Evolutionary conservation across 2,329 filamentous ascomycete genomes (phyloP), one percentile per base, ranked within the genome.

Genomic region (Xylariaceae sp.): DNA sequence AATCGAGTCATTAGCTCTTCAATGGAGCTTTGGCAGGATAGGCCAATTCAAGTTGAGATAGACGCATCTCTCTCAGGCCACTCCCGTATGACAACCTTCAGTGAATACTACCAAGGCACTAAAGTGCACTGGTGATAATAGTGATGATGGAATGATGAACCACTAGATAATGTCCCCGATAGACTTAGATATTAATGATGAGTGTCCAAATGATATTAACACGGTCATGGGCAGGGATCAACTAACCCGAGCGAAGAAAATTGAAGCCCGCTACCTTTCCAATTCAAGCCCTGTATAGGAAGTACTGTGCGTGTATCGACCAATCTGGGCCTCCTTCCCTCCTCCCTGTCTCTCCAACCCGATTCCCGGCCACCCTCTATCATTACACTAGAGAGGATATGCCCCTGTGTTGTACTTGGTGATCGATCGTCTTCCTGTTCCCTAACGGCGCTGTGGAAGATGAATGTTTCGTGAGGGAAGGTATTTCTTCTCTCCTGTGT

Each of bases 271-370:
- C 45, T 60, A 49, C 45, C 57, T 53, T 44, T 50, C 41, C 41
- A 24, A 41, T 49, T 53, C 45, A 36, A 44, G 58, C 45, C 36
- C 48, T 33, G 29, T 51, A 49, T 51, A 36, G 37, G 56, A 60
- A 62, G 59, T 62, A 62, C 59, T 59, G 59, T 62, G 48, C 59
- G 52, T 48, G 48, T 60, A 56, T 43, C 34, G 40, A 51, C 52
- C 52, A 60, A 62, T 56, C 49, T 53, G 56, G 56, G 45, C 34
- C 37, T 47, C 49, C 28, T 52, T 62, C 56, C 44, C 56, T 56
- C 51, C 51, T 55, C 59, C 48, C 59, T 60, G 59, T 60, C 52
- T 56, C 53, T 53, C 48, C 56, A 53, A 53, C 45, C 45, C 45
- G 31, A 29, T 46, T 46, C 52, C 59, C 47, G 52, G 45, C 52